Evolutionary conservation across 768 basidiomycete species (phyloP).

Genomic region (Dentipellis sp.): DNA sequence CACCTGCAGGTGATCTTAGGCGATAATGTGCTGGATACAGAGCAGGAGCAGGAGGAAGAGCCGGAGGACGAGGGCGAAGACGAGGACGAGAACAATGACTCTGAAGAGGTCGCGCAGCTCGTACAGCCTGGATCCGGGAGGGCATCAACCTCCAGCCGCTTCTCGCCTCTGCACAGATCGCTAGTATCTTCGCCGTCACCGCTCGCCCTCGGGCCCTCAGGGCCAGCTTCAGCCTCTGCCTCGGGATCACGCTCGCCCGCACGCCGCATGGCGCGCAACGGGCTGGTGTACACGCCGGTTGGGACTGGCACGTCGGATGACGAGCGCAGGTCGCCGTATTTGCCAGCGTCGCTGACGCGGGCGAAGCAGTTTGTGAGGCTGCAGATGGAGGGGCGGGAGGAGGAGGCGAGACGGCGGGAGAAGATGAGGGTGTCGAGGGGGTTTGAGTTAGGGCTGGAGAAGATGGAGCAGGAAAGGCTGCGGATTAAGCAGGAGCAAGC

Average conservation of each 20-base stretch:
- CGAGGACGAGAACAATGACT: constrained; percentile 3
- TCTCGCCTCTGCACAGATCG: background rate
- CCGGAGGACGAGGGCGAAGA: constrained; percentile 8
- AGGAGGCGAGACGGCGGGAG: constrained; percentile 9
- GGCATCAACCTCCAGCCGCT: constrained; percentile 1
- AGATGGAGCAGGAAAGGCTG: background rate
- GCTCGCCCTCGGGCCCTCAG: background rate
- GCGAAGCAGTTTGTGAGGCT: constrained; percentile 13
- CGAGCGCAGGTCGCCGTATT: constrained; percentile 8
- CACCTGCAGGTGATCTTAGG: background rate
- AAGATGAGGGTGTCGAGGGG: background rate
- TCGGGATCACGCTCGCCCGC: background rate
- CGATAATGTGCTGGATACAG: background rate
- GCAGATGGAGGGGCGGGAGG: constrained; percentile 4
- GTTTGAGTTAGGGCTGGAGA: background rate
- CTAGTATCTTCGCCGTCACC: no score
- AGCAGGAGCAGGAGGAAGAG: background rate
- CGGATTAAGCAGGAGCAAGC: background rate
- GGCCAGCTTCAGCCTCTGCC: background rate
- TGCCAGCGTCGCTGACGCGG: constrained; percentile 17
- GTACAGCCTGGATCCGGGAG: background rate
- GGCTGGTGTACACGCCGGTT: constrained; percentile 4
- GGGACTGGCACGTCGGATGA: background rate
- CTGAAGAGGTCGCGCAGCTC: constrained; percentile 1
- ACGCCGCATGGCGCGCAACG: constrained; percentile 1